Conservation (phyloP, 495 filamentous ascomycete genomes). For the Parathielavia hyrcaniae region DNA sequence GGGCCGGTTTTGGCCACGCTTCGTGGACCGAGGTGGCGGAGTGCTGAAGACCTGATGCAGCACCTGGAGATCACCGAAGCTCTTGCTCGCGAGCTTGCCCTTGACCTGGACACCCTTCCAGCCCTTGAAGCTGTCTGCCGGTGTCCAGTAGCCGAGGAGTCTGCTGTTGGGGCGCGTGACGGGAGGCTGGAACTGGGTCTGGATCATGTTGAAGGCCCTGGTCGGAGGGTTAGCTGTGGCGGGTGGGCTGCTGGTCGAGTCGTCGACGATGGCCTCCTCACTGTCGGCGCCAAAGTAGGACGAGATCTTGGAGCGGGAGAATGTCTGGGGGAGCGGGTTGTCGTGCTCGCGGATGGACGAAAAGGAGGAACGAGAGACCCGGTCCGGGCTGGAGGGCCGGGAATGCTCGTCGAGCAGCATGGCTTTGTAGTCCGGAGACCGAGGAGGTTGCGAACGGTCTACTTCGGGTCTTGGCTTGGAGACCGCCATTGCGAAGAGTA, state of each 20-base stretch:
- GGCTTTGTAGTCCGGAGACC: conserved; percentile 29
- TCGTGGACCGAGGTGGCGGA: conserved; percentile 26
- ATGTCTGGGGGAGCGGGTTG: conserved; percentile 59
- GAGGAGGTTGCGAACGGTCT: conserved; percentile 20
- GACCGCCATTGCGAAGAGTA: conserved; percentile 24
- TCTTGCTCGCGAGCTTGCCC: conserved; percentile 63
- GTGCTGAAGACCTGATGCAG: conserved; percentile 53
- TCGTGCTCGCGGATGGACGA: conserved; percentile 52
- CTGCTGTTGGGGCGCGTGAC: conserved; percentile 42
- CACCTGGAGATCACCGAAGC: conserved; percentile 60
- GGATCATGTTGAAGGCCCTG: conserved; percentile 33
- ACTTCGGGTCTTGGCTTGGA: conserved; percentile 23
- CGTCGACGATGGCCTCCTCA: conserved; percentile 46
- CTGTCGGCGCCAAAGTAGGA: conserved; percentile 39
- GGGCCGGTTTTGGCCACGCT: conserved; percentile 28
- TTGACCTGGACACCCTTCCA: conserved; percentile 66
- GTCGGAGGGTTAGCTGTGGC: conserved; percentile 13
- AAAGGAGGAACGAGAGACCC: conserved; percentile 47
- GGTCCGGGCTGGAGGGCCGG: conserved; percentile 32
- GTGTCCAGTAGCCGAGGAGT: conserved; percentile 59
- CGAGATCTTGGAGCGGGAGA: conserved; percentile 60
- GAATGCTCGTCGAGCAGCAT: conserved; percentile 22
- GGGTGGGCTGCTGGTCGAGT: conserved; percentile 18
- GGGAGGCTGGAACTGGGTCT: conserved; percentile 46
- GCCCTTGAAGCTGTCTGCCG: conserved; percentile 62